Evolutionary conservation across 202 grass and related monocot species (phyloP).

Genomic region (Hordeum pubiflorum): DNA sequence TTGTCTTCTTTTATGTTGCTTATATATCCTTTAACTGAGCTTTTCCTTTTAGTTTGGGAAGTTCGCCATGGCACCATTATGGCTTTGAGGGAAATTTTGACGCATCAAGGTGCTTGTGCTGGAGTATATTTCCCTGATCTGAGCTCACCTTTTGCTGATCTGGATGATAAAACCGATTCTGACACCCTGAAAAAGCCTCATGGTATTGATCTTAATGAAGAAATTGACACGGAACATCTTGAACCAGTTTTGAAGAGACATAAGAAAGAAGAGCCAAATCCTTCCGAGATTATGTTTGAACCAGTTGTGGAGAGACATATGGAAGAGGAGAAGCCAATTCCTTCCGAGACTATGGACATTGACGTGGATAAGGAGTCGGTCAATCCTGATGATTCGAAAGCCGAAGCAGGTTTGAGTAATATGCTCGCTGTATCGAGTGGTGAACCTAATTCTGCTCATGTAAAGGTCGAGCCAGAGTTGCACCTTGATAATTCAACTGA

Average conservation of each 20-base stretch:
- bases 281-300: constrained; percentile 33
- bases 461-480: constrained; percentile 54
- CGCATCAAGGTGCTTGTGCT: constrained; percentile 89
- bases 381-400: constrained; percentile 31
- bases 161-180: constrained; percentile 51
- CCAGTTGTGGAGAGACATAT: constrained; percentile 55
- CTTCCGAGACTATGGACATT: constrained; percentile 10
- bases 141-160: constrained; percentile 40
- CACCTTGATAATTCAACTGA: constrained; percentile 27
- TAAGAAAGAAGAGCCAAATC: constrained; percentile 35
- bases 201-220: constrained; percentile 79
- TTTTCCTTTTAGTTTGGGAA: constrained; percentile 79
- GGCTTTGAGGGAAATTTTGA: constrained; percentile 98
- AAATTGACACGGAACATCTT: constrained; percentile 35
- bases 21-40: constrained; percentile 22
- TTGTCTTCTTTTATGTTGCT: constrained; percentile 10
- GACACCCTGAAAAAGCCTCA: constrained; percentile 41
- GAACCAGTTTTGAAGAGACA: constrained; percentile 69
- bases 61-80: constrained; percentile 92
- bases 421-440: constrained; percentile 14
- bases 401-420: constrained; percentile 34
- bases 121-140: constrained; percentile 82
- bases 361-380: constrained; percentile 37
- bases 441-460: constrained; percentile 35
- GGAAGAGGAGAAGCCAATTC: constrained; percentile 21